Conservation (phyloP, 1,284 basidiomycete genomes). For the Papiliotrema laurentii region DNA sequence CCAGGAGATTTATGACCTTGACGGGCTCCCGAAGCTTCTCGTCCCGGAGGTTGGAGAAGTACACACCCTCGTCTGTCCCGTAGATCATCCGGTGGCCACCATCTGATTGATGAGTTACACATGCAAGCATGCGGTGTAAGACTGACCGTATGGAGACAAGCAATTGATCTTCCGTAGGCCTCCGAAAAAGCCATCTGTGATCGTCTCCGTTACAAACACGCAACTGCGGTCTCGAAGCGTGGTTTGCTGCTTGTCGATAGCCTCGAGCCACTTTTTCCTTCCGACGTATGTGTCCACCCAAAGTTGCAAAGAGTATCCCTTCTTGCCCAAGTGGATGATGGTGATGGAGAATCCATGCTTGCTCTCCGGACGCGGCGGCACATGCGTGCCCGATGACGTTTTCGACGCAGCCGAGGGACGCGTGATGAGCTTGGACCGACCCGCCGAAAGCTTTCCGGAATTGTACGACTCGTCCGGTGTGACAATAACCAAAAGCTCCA, state of each 20-base stretch:
- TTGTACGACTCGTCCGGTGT: slow-evolving; percentile 66
- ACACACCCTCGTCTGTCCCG: slow-evolving; percentile 95
- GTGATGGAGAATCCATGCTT: slow-evolving; percentile 91
- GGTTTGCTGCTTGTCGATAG: slow-evolving; percentile 85
- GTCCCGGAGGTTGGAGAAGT: slow-evolving; percentile 76
- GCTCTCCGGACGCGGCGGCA: slow-evolving; percentile 58
- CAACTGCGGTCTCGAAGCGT: slow-evolving; percentile 74
- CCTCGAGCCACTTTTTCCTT: slow-evolving; percentile 92
- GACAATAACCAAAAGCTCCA: slow-evolving; percentile 84
- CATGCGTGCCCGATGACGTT: slow-evolving; percentile 21
- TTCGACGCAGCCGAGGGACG: slow-evolving; percentile 43
- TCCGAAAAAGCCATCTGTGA: slow-evolving; percentile 84
- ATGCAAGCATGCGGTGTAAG: too few relatives aligned
- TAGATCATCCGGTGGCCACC: slow-evolving; percentile 85
- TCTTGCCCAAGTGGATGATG: slow-evolving; percentile 87
- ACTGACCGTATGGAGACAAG: slow-evolving; percentile 86
- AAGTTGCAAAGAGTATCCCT: slow-evolving; percentile 86
- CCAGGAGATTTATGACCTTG: slow-evolving; percentile 81
- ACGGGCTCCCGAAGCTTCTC: slow-evolving; percentile 74
- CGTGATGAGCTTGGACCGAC: slow-evolving; percentile 51
- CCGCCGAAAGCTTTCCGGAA: slow-evolving; percentile 37
- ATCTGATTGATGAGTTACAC: slow-evolving; percentile 51
- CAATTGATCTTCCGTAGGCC: slow-evolving; percentile 84
- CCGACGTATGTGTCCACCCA: slow-evolving; percentile 85
- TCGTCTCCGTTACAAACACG: slow-evolving; percentile 79